A percentile compares a stretch with the other conserved stretches of the same genome.
These are phyloP conservation scores for Hyphopichia homilentoma DNA, from an alignment of 805 yeast genomes.

Conservation along the genomic window DNA sequence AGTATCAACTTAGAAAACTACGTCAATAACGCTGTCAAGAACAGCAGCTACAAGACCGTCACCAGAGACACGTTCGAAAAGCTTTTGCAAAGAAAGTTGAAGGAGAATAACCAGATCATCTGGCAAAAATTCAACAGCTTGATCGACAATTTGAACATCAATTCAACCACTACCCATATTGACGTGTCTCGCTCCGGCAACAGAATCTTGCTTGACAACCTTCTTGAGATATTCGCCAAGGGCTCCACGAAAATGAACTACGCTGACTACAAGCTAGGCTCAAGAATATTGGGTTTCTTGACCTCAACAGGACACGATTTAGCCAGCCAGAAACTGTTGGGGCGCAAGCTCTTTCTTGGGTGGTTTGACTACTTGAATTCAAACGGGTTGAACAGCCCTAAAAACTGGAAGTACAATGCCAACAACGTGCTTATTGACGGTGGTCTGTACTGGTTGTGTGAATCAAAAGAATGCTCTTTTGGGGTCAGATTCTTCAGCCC, in stretches of 20 bases:
- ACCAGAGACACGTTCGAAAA: slow-evolving; percentile 19
- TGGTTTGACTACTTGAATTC: slow-evolving; percentile 35
- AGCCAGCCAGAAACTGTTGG: slow-evolving; percentile 17
- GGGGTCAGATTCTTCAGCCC: slow-evolving; percentile 33
- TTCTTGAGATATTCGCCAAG: slow-evolving; percentile 28
- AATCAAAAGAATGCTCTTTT: slow-evolving; percentile 22
- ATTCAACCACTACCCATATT: slow-evolving; percentile 5
- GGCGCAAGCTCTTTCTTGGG: slow-evolving; percentile 30
- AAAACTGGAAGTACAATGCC: slow-evolving; percentile 31
- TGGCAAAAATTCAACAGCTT: slow-evolving; percentile 20
- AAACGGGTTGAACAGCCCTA: slow-evolving; percentile 18
- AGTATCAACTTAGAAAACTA: slow-evolving; percentile 15
- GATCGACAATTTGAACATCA: slow-evolving; percentile 20
- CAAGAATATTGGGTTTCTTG: slow-evolving; percentile 38
- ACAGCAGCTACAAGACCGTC: slow-evolving; percentile 11
- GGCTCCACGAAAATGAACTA: slow-evolving; percentile 35
- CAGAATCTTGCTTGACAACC: slow-evolving; percentile 22
- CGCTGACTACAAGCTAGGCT: slow-evolving; percentile 36
- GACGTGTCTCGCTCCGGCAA: slow-evolving; percentile 12
- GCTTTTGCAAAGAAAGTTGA: slow-evolving; percentile 15
- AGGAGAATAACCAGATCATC: slow-evolving; percentile 20
- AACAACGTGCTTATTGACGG: slow-evolving; percentile 35
- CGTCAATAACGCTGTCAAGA: slow-evolving; percentile 7
- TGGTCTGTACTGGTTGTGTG: slow-evolving; percentile 32
- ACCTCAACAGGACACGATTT: slow-evolving; percentile 14